phyloP scores from a whole-genome alignment of 768 basidiomycete genomes.

The Pisolithus microcarpus region DNA sequence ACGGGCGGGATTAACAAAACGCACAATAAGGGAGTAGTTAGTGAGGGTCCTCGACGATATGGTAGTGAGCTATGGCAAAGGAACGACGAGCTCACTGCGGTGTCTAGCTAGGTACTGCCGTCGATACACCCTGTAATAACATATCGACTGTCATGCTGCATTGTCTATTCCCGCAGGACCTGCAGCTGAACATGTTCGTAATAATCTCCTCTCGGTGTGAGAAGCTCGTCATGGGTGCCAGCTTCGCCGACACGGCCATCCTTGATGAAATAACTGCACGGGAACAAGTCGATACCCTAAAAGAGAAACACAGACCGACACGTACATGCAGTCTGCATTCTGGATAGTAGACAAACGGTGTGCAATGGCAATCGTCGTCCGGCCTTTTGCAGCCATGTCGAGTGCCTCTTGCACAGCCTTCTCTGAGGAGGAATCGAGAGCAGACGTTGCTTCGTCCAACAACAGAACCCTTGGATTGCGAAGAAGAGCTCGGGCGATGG shows the following conservation, averaged over 20 bases:
- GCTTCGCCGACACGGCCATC: conserved; percentile 80
- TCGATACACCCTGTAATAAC: background rate
- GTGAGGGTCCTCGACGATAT: too few species aligned
- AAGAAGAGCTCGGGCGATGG: conserved; percentile 85
- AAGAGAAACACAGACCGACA: background rate
- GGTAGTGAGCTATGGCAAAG: too few species aligned
- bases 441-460: conserved; percentile 86
- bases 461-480: conserved; percentile 88
- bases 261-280: too few species aligned
- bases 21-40: too few species aligned
- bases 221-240: conserved; percentile 82
- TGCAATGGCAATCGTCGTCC: conserved; percentile 93
- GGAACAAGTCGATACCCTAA: too few species aligned
- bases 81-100: too few species aligned
- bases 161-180: conserved; percentile 44
- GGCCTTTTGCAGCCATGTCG: conserved; percentile 84
- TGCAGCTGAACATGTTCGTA: conserved; percentile 85
- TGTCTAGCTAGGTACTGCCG: too few species aligned
- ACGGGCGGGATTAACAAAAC: too few species aligned
- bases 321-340: conserved; percentile 79
- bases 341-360: conserved; percentile 92
- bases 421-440: conserved; percentile 86
- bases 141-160: too few species aligned
- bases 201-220: conserved; percentile 59
- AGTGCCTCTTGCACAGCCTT: conserved; percentile 93